Conservation (phyloP, 176 grass and related monocot species). For the Carex pumila region DNA sequence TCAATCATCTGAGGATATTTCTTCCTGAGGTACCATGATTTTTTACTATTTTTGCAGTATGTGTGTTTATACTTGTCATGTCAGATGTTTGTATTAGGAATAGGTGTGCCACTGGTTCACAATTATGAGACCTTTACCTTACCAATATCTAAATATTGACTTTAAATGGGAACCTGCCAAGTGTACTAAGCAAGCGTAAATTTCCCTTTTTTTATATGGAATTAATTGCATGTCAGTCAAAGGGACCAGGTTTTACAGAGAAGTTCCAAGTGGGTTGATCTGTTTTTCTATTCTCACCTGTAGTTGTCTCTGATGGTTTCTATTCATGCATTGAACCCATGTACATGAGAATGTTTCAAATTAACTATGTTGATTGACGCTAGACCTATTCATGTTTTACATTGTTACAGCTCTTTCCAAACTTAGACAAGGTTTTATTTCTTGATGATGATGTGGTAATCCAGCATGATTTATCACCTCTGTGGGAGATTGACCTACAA, state of each 20-base stretch:
- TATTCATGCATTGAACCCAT: not conserved
- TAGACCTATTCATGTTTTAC: not conserved
- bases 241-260: not conserved
- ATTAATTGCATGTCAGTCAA: not conserved
- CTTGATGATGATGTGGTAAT: conserved; percentile 90
- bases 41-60: conserved; percentile 2
- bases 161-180: not conserved
- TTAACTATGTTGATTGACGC: not conserved
- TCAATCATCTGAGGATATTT: conserved; percentile 95
- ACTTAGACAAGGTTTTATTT: conserved; percentile 87
- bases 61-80: not conserved
- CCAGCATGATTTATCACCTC: conserved; percentile 73
- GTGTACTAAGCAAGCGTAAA: not conserved
- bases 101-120: not conserved
- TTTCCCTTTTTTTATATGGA: not conserved
- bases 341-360: not conserved
- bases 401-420: conserved; percentile 69
- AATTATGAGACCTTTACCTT: not conserved
- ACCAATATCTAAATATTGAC: not conserved
- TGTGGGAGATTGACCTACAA: conserved; percentile 69
- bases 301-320: not conserved
- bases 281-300: not conserved
- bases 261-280: not conserved
- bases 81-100: not conserved
- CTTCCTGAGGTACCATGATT: conserved; percentile 66